phyloP scores from a whole-genome alignment of 805 yeast species.

The Yarrowia alimentaria region DNA sequence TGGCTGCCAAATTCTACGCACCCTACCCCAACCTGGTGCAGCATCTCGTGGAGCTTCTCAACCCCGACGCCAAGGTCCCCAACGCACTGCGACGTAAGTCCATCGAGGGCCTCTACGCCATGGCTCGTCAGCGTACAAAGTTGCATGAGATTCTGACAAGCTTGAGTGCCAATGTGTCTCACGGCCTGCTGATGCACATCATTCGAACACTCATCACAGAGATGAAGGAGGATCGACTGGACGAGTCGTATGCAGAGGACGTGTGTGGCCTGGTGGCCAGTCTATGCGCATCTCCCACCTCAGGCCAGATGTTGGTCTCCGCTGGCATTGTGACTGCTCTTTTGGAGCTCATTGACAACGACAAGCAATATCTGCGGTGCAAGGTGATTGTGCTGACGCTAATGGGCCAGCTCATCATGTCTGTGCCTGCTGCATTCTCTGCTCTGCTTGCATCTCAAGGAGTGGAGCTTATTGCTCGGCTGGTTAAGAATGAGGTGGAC shows the following conservation, averaged over 20 bases:
- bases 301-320: slow-evolving; percentile 53
- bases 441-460: slow-evolving; percentile 70
- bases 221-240: slow-evolving; percentile 39
- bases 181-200: slow-evolving; percentile 75
- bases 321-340: slow-evolving; percentile 75
- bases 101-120: slow-evolving; percentile 63
- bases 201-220: slow-evolving; percentile 58
- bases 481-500: slow-evolving; percentile 62
- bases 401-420: slow-evolving; percentile 44
- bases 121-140: slow-evolving; percentile 65
- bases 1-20: slow-evolving; percentile 66
- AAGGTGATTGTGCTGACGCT: slow-evolving; percentile 64
- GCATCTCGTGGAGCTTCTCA: slow-evolving; percentile 68
- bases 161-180: slow-evolving; percentile 81
- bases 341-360: slow-evolving; percentile 56
- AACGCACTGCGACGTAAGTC: slow-evolving; percentile 57
- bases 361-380: slow-evolving; percentile 54
- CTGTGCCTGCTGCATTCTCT: slow-evolving; percentile 48
- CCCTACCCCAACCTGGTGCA: slow-evolving; percentile 68
- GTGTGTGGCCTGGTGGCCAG: slow-evolving; percentile 59
- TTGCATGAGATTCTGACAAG: slow-evolving; percentile 74
- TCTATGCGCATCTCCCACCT: slow-evolving; percentile 54
- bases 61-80: slow-evolving; percentile 59
- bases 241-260: slow-evolving; percentile 50
- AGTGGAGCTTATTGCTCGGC: slow-evolving; percentile 56